A percentile compares a stretch with the other conserved stretches of the same genome.
Evolutionary conservation across 2,329 filamentous ascomycete species (phyloP).

Genomic region (Monosporascus sp.): DNA sequence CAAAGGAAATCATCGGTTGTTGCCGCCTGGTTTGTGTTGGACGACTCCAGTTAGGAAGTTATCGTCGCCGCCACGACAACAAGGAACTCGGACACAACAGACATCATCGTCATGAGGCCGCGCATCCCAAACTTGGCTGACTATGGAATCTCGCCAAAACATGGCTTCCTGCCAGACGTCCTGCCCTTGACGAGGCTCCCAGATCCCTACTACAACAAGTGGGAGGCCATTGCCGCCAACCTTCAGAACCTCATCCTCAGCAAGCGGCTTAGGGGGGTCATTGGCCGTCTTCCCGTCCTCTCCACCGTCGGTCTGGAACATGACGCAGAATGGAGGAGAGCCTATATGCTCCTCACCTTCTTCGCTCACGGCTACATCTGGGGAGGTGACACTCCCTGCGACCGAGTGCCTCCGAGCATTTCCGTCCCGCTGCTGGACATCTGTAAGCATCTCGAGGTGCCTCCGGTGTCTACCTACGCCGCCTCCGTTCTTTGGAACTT

Average conservation of each 20-base stretch:
- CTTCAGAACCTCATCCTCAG: constrained; percentile 83
- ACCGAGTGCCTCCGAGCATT: constrained; percentile 73
- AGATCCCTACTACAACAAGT: constrained; percentile 89
- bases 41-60: too few species aligned
- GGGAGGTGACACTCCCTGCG: constrained; percentile 79
- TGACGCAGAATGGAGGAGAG: constrained; percentile 87
- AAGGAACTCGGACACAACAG: too few species aligned
- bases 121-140: constrained; percentile 62
- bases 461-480: constrained; percentile 90
- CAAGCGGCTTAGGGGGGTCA: constrained; percentile 72
- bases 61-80: too few species aligned
- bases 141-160: constrained; percentile 72
- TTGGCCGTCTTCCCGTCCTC: constrained; percentile 78
- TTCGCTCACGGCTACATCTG: constrained; percentile 79
- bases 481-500: constrained; percentile 95
- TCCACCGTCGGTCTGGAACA: constrained; percentile 76
- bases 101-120: constrained; percentile 45
- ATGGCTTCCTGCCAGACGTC: constrained; percentile 84
- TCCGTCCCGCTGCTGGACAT: constrained; percentile 77
- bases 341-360: constrained; percentile 69
- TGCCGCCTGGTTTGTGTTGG: too few species aligned
- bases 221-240: constrained; percentile 83
- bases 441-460: constrained; percentile 75
- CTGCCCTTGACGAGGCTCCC: constrained; percentile 75
- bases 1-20: not conserved